These are phyloP conservation scores for Macrolepiota fuliginosa DNA, from an alignment of 768 basidiomycete genomes.

Conservation along the genomic window DNA sequence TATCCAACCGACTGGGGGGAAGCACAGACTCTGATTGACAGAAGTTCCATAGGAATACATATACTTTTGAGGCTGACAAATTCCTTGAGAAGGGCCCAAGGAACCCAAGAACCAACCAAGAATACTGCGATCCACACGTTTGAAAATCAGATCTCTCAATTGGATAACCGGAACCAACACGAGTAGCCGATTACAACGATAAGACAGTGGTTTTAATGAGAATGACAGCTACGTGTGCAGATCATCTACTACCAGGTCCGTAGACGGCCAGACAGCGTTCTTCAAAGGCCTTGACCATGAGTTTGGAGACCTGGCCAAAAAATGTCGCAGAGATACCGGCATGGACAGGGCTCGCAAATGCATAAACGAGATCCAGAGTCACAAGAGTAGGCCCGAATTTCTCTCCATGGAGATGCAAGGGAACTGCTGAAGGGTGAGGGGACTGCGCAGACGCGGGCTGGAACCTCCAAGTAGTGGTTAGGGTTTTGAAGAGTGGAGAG, in stretches of 20 bases:
- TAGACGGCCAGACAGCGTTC: constrained; percentile 75
- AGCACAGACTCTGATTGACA: constrained; percentile 16
- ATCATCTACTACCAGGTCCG: constrained; percentile 37
- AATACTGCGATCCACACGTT: neutral
- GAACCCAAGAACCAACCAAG: neutral
- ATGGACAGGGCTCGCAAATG: constrained; percentile 85
- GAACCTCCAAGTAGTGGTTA: constrained; percentile 75
- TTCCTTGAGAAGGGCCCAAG: neutral
- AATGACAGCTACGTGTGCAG: neutral
- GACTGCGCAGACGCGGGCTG: constrained; percentile 49
- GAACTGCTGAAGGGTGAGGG: constrained; percentile 28
- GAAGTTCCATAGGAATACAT: neutral
- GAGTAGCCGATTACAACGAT: neutral
- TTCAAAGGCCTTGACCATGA: constrained; percentile 95
- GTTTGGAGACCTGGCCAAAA: constrained; percentile 80
- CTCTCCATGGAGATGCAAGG: neutral
- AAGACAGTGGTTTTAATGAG: neutral
- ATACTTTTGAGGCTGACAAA: neutral
- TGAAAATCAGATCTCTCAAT: neutral
- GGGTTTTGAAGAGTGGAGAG: constrained; percentile 70
- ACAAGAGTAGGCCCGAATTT: constrained; percentile 65
- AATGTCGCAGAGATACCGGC: constrained; percentile 81
- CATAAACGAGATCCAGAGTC: constrained; percentile 79
- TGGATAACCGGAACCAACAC: neutral
- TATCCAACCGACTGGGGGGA: constrained; percentile 16